Conservation (phyloP, 2,329 filamentous ascomycete species). For the Cryphonectria nitschkei region DNA sequence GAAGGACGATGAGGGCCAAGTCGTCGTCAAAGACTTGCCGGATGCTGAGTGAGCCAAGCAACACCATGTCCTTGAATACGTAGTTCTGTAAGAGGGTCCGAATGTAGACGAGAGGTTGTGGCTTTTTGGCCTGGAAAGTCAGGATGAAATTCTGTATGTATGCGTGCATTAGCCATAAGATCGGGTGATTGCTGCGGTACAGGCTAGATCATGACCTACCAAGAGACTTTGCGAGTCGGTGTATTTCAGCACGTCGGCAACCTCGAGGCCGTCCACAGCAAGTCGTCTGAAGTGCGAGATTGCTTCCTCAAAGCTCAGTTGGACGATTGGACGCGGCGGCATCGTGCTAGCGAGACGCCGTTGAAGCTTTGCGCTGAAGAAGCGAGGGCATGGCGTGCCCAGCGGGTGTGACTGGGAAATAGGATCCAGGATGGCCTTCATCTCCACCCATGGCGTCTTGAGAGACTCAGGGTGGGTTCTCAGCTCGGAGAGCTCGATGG, state of each 20-base stretch:
- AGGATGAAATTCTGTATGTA: slow-evolving; percentile 68
- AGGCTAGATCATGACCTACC: slow-evolving; percentile 48
- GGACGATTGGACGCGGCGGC: slow-evolving; percentile 86
- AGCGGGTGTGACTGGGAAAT: slow-evolving; percentile 65
- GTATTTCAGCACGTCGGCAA: slow-evolving; percentile 69
- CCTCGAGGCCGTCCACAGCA: slow-evolving; percentile 72
- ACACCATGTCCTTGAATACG: slow-evolving; percentile 72
- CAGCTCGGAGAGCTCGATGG: slow-evolving; percentile 53
- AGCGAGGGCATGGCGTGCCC: slow-evolving; percentile 69
- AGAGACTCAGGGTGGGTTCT: slow-evolving; percentile 50
- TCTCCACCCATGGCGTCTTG: slow-evolving; percentile 56
- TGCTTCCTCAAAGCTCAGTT: slow-evolving; percentile 73
- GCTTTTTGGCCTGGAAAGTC: slow-evolving; percentile 76
- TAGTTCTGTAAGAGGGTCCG: slow-evolving; percentile 78
- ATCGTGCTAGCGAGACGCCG: slow-evolving; percentile 91
- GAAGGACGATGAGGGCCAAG: slow-evolving; percentile 75
- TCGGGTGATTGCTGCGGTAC: slow-evolving; percentile 5
- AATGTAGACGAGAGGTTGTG: slow-evolving; percentile 82
- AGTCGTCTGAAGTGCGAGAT: slow-evolving; percentile 70
- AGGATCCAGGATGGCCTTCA: slow-evolving; percentile 53
- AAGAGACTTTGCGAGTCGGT: slow-evolving; percentile 69
- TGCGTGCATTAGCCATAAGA: slow-evolving; percentile 28
- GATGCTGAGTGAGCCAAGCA: slow-evolving; percentile 69
- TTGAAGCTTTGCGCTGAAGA: slow-evolving; percentile 90
- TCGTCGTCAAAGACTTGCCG: slow-evolving; percentile 81